These are phyloP conservation scores for Porcisia hertigi DNA, from an alignment of 208 protist species.

Conservation along the genomic window DNA sequence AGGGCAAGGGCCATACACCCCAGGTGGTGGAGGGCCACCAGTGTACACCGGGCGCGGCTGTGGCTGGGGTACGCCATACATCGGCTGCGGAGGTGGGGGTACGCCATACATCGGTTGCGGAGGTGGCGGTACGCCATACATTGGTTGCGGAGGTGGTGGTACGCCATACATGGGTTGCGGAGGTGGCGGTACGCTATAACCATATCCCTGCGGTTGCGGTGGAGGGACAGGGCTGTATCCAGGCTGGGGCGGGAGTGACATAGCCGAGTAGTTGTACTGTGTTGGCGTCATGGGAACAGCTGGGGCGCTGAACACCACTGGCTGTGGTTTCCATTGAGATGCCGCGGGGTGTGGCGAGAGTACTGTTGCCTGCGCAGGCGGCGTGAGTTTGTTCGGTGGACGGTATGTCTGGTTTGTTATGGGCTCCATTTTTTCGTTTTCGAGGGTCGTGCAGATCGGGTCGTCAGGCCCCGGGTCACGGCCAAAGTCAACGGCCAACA, in stretches of 20 bases:
- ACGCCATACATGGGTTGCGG: conserved; percentile 26
- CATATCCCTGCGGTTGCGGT: conserved; percentile 15
- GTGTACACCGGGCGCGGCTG: conserved; percentile 13
- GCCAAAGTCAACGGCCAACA: conserved; percentile 70
- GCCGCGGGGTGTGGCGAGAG: conserved; percentile 17
- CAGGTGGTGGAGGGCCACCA: conserved; percentile 15
- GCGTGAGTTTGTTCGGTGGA: conserved; percentile 17
- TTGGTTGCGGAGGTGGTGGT: conserved; percentile 22
- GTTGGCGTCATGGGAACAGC: not conserved
- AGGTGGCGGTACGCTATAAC: conserved; percentile 7
- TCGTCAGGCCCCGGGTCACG: conserved; percentile 25
- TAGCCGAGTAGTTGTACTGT: conserved; percentile 2
- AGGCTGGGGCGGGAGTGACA: conserved; percentile 11
- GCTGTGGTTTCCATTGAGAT: conserved; percentile 25
- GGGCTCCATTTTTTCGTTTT: conserved; percentile 25
- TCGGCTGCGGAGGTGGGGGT: no score
- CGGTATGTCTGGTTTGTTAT: conserved; percentile 29
- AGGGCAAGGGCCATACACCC: conserved; percentile 12
- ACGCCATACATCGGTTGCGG: no score
- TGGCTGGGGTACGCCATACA: no score
- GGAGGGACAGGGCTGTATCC: conserved; percentile 3
- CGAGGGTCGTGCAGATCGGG: conserved; percentile 28
- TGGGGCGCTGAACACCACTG: conserved; percentile 12
- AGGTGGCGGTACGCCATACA: conserved; percentile 19
- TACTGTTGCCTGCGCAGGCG: not conserved